These are phyloP conservation scores for Fraxinus nigra DNA, from an alignment of 305 asterid genomes.

Conservation along the genomic window DNA sequence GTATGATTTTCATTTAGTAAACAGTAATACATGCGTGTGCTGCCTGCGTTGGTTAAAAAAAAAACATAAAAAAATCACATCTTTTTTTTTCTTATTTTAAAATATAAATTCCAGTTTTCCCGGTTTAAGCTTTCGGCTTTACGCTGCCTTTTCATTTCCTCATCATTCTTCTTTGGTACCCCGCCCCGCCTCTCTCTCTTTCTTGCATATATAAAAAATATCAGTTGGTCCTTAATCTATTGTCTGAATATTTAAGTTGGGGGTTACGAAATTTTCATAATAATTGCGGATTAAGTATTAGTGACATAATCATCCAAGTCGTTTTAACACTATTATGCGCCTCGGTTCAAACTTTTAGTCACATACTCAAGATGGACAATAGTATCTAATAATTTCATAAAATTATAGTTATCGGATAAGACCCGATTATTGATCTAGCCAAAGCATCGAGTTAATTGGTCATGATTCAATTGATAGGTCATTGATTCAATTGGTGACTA, in stretches of 20 bases:
- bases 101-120: neutral
- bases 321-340: neutral
- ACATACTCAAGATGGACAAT: neutral
- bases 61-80: neutral
- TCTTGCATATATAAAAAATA: neutral
- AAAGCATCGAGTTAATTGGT: neutral
- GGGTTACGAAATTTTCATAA: no score
- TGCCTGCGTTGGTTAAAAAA: neutral
- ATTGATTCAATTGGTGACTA: neutral
- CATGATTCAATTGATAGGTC: neutral
- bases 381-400: neutral
- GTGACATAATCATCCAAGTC: neutral
- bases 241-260: neutral
- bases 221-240: neutral
- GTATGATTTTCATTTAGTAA: conserved; percentile 28
- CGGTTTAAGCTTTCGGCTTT: conserved; percentile 36
- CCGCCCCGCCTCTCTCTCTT: neutral
- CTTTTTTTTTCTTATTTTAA: neutral
- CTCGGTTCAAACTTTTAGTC: neutral
- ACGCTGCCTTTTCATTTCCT: conserved; percentile 34
- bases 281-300: neutral
- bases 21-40: conserved; percentile 21
- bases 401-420: neutral
- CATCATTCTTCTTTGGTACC: conserved; percentile 38
- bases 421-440: neutral